Evolutionary conservation across 148 eudicot genomes (phyloP).

Genomic region (Spergularia marina): DNA sequence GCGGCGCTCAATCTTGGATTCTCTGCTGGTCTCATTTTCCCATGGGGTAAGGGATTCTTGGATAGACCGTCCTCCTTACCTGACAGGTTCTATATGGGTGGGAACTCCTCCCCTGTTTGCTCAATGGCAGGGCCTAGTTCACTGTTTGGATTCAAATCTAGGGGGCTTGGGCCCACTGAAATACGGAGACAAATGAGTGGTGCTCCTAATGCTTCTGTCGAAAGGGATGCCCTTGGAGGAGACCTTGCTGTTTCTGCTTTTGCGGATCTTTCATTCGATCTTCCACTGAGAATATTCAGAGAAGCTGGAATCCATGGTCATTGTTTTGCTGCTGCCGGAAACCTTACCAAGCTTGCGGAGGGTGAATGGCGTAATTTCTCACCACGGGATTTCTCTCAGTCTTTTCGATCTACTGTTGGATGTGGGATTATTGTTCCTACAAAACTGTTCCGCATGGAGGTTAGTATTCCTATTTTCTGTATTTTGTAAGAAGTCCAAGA

Average conservation of each 20-base stretch:
- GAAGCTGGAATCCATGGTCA: slow-evolving; percentile 89
- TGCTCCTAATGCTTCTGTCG: slow-evolving; percentile 32
- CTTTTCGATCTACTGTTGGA: slow-evolving; percentile 73
- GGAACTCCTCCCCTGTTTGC: slow-evolving; percentile 83
- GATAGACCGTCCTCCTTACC: slow-evolving; percentile 59
- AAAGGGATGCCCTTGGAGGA: slow-evolving; percentile 71
- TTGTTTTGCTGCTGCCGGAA: slow-evolving; percentile 72
- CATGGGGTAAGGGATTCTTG: slow-evolving; percentile 74
- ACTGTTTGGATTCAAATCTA: slow-evolving; percentile 64
- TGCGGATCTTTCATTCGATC: slow-evolving; percentile 89
- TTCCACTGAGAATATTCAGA: slow-evolving; percentile 64
- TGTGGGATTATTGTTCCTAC: slow-evolving; percentile 79
- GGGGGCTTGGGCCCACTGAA: slow-evolving; percentile 87
- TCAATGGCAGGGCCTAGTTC: slow-evolving; percentile 71
- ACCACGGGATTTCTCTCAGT: slow-evolving; percentile 46
- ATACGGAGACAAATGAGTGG: slow-evolving; percentile 48
- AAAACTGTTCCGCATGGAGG: slow-evolving; percentile 91
- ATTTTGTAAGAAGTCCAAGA: background rate
- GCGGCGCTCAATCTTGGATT: slow-evolving; percentile 77
- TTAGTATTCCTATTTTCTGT: slow-evolving; percentile 29
- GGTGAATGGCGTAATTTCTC: slow-evolving; percentile 53
- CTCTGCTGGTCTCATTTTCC: slow-evolving; percentile 65
- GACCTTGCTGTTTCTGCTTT: slow-evolving; percentile 84
- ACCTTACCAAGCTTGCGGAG: slow-evolving; percentile 64
- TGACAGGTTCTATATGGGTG: slow-evolving; percentile 83